Base-by-base conservation (phyloP, 2,329 filamentous ascomycete genomes). In the Thelonectria olida region DNA sequence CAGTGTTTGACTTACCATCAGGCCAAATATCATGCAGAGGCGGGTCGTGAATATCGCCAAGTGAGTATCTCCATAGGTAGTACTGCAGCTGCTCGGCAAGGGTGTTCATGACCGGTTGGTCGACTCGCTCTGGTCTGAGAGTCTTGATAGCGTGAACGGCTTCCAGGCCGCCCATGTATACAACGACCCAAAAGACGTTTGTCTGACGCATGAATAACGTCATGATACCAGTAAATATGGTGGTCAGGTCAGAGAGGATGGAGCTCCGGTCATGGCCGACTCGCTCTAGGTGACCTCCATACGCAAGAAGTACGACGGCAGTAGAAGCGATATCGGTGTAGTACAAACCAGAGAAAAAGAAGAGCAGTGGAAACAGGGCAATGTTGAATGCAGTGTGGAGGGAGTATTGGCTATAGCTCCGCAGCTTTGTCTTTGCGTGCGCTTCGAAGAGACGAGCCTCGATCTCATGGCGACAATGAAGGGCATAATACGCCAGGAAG, bases 261-360 rank as follows among this genome's bases (percentile, higher is more conserved):
- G 78, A 77, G 5, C 73, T 76, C 7, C 47, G 51, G 10, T 70
- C 63, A 28, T 65, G 59, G 17, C 75, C 76, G 2, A 84, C 64
- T 15, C 86, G 82, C 22, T 72, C 62, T 5, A 88, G 75, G 62
- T 86, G 84, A 56, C 84, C 80, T 34, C 84, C 80, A 72, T 94
- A 96, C 1, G 88, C 87, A 2, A 88, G 74, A 8, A 97, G 79
- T 0, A 97, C 92, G 1, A 88, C 84, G 7, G 92, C 81, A 0
- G 93, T 92, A 0, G 95, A 96, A 51, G 92, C 83, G 3, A 97
- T 85, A 75, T 99, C 96, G 0, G 96, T 99, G 76, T 99, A 99
- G 76, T 97, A 99, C 7, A 99, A 81, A 0, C 88, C 93, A 0
- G 93, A 96, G 77, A 99, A 99, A 84, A 99, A 99, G 82, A 97